Conservation (phyloP, 2,329 filamentous ascomycete species). For the Chalaropsis ovoidea region DNA sequence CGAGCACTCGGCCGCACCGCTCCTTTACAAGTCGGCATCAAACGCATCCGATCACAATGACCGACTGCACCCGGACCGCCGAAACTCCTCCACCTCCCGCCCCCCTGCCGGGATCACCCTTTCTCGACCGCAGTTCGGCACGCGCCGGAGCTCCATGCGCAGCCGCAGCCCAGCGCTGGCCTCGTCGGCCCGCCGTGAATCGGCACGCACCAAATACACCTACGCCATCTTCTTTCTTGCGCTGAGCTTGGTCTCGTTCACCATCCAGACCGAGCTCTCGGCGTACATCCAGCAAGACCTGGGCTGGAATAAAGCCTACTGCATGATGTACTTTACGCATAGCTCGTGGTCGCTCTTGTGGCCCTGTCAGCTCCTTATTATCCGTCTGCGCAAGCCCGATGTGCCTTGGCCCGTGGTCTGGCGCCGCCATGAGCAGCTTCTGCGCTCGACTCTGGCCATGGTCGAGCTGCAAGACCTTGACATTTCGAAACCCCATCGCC, state of each 20-base stretch:
- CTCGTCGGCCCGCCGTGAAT: constrained; percentile 35
- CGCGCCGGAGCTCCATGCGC: constrained; percentile 53
- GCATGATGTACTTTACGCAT: constrained; percentile 97
- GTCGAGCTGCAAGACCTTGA: constrained; percentile 69
- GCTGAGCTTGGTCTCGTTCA: constrained; percentile 76
- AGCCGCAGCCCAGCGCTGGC: constrained; percentile 55
- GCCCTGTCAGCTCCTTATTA: constrained; percentile 69
- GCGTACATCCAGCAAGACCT: constrained; percentile 88
- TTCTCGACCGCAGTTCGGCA: constrained; percentile 10
- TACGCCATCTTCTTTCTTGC: constrained; percentile 76
- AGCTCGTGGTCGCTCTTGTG: constrained; percentile 86
- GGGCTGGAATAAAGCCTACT: constrained; percentile 97
- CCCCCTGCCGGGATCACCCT: neutral
- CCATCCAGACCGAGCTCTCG: constrained; percentile 89
- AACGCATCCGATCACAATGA: neutral
- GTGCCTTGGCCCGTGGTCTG: constrained; percentile 79
- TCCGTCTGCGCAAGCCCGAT: constrained; percentile 68
- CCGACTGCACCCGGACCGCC: neutral
- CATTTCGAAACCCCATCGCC: constrained; percentile 38
- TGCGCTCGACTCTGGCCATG: constrained; percentile 60
- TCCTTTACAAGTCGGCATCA: constrained; percentile 16
- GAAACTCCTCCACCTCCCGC: neutral
- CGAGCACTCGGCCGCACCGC: constrained; percentile 22
- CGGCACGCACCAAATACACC: constrained; percentile 70
- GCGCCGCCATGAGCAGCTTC: constrained; percentile 48